Evolutionary conservation across 1,139 yeast species (phyloP), one percentile per base, ranked within the genome.

Genomic region (Wickerhamomyces sp.): DNA sequence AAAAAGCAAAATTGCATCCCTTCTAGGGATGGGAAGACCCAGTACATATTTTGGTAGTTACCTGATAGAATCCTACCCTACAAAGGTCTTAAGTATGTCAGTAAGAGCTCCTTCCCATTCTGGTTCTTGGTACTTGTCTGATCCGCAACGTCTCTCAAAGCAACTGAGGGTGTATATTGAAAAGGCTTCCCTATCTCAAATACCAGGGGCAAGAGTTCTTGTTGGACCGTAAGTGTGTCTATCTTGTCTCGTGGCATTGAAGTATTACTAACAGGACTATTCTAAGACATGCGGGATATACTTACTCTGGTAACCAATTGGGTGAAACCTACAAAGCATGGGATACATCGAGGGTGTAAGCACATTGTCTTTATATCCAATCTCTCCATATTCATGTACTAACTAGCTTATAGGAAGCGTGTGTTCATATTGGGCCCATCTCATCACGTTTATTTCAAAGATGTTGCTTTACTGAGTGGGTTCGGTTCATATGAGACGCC

Each of bases 341-440:
- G 73, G 95, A 86, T 51, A 57, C 75, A 2, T 45, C 68, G 3
- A 62, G 63, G 12, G 71, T 71, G 51, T 50, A 28, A 44, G 52
- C 21, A 19, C 10, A 19, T 8, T 19, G 21, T 19, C 21, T 19
- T 19, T 10, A 8, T 19, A 19, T 19, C 21, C 7, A 10, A 19
- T 10, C 10, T 19, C 10, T 8, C 21, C 10, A 19, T 8, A 7
- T 8, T 19, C 21, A 25, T 25, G 24, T 13, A 23, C 12, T 23
- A 19, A 19, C n/a, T n/a, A n/a, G n/a, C 35, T 4, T 23, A 35
- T 32, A 63, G 72, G 26, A 71, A 77, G 47, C 64, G 93, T 16
- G 73, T 91, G 2, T 85, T 91, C 47, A 66, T 91, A 2, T 58
- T 91, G 50, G 97, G 98, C 0, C 98, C 99, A 1, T 83, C 96